Percentiles rank a stretch among this genome's conserved stretches.
These are phyloP conservation scores for Jaltomata sinuosa DNA, from an alignment of 257 asterid species.

Conservation along the genomic window DNA sequence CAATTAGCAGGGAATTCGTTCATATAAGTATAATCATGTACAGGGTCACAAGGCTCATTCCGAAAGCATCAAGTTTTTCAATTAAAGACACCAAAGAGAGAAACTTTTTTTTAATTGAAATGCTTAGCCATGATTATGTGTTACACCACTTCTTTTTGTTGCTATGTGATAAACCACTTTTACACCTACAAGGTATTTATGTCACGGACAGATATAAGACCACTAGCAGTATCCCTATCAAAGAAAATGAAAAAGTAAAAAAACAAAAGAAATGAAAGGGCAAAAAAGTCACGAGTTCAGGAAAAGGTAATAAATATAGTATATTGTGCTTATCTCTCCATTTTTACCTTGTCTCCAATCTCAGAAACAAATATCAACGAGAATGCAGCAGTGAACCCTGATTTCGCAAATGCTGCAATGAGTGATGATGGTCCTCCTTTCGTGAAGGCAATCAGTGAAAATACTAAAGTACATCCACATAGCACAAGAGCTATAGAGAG, in stretches of 20 bases:
- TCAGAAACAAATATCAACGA: slow-evolving; percentile 85
- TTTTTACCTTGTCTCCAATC: slow-evolving; percentile 87
- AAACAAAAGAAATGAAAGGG: background rate
- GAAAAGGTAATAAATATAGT: background rate
- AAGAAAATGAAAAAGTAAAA: background rate
- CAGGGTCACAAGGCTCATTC: background rate
- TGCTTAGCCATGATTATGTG: background rate
- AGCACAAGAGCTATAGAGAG: slow-evolving; percentile 68
- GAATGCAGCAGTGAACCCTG: slow-evolving; percentile 95
- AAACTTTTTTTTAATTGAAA: background rate
- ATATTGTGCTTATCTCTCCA: background rate
- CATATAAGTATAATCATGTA: background rate
- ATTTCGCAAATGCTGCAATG: slow-evolving; percentile 67
- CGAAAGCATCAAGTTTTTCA: background rate
- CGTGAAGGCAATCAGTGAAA: slow-evolving; percentile 44
- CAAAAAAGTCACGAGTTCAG: background rate
- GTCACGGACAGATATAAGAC: background rate
- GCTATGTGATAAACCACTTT: background rate
- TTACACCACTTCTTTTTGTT: background rate
- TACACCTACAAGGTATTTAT: background rate
- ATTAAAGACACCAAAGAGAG: background rate
- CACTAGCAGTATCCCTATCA: background rate
- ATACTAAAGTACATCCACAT: slow-evolving; percentile 57
- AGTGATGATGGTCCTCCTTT: slow-evolving; percentile 59
- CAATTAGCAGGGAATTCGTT: background rate